Base-by-base conservation (phyloP, 2,329 filamentous ascomycete species). In the Monosporascus sp. region DNA sequence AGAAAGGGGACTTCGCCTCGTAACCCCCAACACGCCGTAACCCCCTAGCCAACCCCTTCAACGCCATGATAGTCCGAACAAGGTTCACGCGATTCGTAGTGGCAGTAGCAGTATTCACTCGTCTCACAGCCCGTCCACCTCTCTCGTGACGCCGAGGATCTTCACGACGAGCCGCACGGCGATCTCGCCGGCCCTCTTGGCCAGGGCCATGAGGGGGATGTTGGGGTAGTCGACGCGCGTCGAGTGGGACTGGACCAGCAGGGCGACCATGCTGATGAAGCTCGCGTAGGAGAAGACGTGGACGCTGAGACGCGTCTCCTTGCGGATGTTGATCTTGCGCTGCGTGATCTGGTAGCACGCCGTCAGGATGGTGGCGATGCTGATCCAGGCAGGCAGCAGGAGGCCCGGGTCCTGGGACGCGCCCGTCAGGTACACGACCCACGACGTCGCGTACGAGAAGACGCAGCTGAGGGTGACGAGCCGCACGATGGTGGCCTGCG, bases 401-500 rank as follows among this genome's bases (percentile, higher is more conserved):
- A 90, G 79, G 31, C 86, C 81, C 2, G 86, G 81, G 66, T 90
- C 86, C 59, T 83, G 78, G 51, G 85, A 86, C 53, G 85, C 87
- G 55, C 87, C 88, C 7, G 82, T 83, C 37, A 90, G 73, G 62
- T 85, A 85, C 41, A 90, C 81, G 25, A 88, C 81, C 73, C 83
- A 86, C 50, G 86, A 87, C 24, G 87, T 90, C 48, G 88, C 75
- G 70, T 90, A 90, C 58, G 86, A 85, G 66, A 90, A 90, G 56
- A 89, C 77, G 52, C 83, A 83, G 67, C 86, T 88, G 57, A 88
- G 87, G 54, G 87, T 87, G 49, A 90, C 77, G 45, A 94, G 85
- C 49, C 89, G 88, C 54, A 94, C 85, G 56, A 92, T 82, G 47
- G 90, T 90, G 49, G 89, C 89, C 68, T 85, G 82, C 2, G 89